Evolutionary conservation across 129 eudicot genomes (phyloP).

Genomic region (Cynara cardunculus): DNA sequence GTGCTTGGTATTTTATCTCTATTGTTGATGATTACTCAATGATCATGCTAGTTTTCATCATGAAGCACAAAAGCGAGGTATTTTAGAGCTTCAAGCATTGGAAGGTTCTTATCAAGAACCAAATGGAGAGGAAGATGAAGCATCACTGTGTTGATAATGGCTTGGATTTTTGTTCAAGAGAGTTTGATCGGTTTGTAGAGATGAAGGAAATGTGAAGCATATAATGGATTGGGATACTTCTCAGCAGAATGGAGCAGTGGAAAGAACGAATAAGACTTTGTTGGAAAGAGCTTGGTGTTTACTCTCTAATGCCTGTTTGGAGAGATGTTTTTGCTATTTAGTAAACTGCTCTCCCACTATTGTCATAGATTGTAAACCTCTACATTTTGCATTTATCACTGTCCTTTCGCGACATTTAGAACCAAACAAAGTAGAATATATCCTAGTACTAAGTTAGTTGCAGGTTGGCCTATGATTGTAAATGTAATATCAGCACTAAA

Average conservation of each 20-base stretch:
- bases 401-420: not conserved
- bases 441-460: not conserved
- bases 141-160: not conserved
- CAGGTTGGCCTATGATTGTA: not conserved
- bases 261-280: not conserved
- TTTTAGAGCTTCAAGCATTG: not conserved
- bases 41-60: not conserved
- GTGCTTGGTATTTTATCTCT: not conserved
- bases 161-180: not conserved
- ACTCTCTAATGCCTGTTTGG: not conserved
- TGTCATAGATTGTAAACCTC: not conserved
- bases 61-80: constrained; percentile 2
- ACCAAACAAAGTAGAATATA: not conserved
- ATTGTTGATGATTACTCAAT: not conserved
- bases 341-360: not conserved
- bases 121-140: not conserved
- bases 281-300: not conserved
- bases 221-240: not conserved
- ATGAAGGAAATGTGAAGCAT: not conserved
- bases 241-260: not conserved
- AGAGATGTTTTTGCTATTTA: not conserved
- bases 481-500: not conserved
- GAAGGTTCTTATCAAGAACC: not conserved
- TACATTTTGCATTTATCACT: not conserved
- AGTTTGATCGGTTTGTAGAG: not conserved